Evolutionary conservation across 2,329 filamentous ascomycete genomes (phyloP), one percentile per base, ranked within the genome.

Genomic region (Aspergillus bombycis): DNA sequence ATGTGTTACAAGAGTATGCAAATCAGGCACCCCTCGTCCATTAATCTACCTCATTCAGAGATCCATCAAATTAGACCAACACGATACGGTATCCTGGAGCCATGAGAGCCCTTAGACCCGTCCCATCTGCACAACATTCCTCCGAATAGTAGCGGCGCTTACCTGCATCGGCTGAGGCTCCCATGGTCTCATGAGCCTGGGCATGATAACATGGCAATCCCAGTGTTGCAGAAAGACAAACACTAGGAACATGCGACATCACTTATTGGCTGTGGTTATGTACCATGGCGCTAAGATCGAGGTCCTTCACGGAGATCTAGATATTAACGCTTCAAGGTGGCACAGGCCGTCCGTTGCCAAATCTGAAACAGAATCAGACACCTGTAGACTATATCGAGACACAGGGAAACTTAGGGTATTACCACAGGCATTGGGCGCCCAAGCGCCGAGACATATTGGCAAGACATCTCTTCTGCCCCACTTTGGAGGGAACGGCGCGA

Each of bases 81-180:
- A 62, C 62, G 61, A 65, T 66, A 65, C 61, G 62, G 50, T 58
- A 32, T 55, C 23, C 43, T 52, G 56, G 34, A 14, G 54, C 38
- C 38, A 9, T 23, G 30, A 36, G 23, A n/a, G n/a, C 32, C 12
- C 38, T 46, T 30, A 23, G 41, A 41, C 45, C n/a, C 23, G 23
- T 32, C 1, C 61, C 48, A 54, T 57, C 57, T 59, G 61, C 61
- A 48, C 10, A 41, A 62, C 56, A 60, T 43, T 26, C 64, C 67
- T 59, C 28, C 45, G 68, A 68, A 69, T 70, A 67, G 68, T 46
- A 66, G 54, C 65, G 50, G 67, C 68, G 68, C 67, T 50, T 70
- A 70, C 12, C 45, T 38, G 60, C 38, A 21, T 58, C 23, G 43
- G 55, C 43, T 28, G 59, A 53, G 63, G 45, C 58, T 65, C 58